Conservation (phyloP, 495 filamentous ascomycete species). For the Hypomontagnella submonticulosa region DNA sequence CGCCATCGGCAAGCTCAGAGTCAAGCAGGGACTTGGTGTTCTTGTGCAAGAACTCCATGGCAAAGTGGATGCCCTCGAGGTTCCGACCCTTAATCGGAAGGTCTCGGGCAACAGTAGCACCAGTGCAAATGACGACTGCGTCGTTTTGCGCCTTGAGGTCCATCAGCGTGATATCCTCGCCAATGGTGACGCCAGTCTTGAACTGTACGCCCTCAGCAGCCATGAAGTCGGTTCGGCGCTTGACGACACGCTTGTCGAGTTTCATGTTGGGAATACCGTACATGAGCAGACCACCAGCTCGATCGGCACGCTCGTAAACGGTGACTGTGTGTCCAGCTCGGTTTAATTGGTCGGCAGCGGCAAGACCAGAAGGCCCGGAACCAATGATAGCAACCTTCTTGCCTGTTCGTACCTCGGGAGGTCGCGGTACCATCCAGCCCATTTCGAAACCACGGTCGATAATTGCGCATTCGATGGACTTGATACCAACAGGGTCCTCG, state of each 20-base stretch:
- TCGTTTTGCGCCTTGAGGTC: constrained; percentile 82
- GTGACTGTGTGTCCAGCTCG: constrained; percentile 90
- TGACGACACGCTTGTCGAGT: constrained; percentile 97
- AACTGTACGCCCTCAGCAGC: constrained; percentile 89
- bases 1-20: constrained; percentile 83
- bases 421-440: constrained; percentile 96
- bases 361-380: constrained; percentile 93
- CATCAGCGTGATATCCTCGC: constrained; percentile 79
- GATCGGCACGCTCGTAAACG: constrained; percentile 96
- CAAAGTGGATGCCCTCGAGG: constrained; percentile 94
- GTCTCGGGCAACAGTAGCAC: constrained; percentile 95
- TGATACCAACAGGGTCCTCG: constrained; percentile 97
- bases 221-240: constrained; percentile 97
- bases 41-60: constrained; percentile 98
- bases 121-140: constrained; percentile 95
- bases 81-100: constrained; percentile 92
- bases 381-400: constrained; percentile 94
- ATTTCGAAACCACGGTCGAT: constrained; percentile 99
- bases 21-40: constrained; percentile 99
- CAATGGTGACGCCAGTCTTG: constrained; percentile 79
- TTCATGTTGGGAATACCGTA: constrained; percentile 99
- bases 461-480: constrained; percentile 99
- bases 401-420: constrained; percentile 83
- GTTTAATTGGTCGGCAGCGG: constrained; percentile 95
- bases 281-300: constrained; percentile 95